Evolutionary conservation across 345 rosid genomes (phyloP), one percentile per base, ranked within the genome.

Genomic region (Linum tenue): DNA sequence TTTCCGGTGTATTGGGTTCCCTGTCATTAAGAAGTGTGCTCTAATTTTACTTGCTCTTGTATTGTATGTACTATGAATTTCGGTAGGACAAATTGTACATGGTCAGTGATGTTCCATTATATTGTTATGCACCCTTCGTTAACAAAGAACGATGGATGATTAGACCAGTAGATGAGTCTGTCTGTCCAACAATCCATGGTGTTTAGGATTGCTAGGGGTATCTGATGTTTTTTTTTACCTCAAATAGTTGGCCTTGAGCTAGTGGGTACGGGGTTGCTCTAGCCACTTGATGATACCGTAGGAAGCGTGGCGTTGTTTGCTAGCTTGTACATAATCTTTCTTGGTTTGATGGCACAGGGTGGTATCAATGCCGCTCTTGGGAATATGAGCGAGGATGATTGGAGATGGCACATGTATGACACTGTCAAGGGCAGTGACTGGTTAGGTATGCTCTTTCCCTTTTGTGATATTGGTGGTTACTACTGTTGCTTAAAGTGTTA

Each of bases 371-470:
- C 97, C 75, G 97, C 99, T 9, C 69, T 95, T 65, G 99, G 99
- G 56, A 95, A 95, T 75, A 95, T 95, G 99, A 57, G 84, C 0
- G 97, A 95, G 78, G 99, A 91, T 83, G 99, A 91, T 69, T 95
- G 97, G 99, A 81, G 97, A 72, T 91, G 99, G 97, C 99, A 95
- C 67, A 95, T 95, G 97, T 95, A 95, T 75, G 99, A 95, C 63
- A 95, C 99, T 65, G 99, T 91, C 53, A 95, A 95, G 78, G 99
- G 99, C 70, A 95, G 99, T 67, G 99, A 95, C 65, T 95, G 99
- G 99, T 75, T 95, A 76, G 99, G 99, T 87, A 82, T 41, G 70
- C 51, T 62, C 36, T 62, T 4, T 56, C 53, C 14, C 14, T 48
- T 48, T 48, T 48, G 9, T 43, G 9, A 22, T 22, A 6, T 9